Evolutionary conservation across 164 flowering plant species (phyloP).

Genomic region (Saururus chinensis): DNA sequence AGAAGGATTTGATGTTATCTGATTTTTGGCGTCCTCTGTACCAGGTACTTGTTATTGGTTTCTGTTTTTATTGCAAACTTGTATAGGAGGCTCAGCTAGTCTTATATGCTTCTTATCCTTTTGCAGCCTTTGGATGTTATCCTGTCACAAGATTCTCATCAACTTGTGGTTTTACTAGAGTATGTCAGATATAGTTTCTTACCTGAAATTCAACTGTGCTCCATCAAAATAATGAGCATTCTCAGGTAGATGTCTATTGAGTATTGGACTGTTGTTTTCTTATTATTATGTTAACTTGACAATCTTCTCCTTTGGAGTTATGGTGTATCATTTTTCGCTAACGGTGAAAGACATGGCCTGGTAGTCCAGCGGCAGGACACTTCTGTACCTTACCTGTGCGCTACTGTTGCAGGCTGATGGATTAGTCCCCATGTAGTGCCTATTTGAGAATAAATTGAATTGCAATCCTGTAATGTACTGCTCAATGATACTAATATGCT

Average conservation of each 20-base stretch:
- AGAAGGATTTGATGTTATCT: constrained; percentile 69
- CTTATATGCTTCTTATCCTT: constrained; percentile 2
- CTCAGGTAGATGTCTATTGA: constrained; percentile 36
- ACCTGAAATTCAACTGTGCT: constrained; percentile 70
- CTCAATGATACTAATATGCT: too few relatives aligned
- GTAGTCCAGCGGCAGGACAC: too few relatives aligned
- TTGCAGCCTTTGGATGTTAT: constrained; percentile 86
- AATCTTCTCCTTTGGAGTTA: neutral
- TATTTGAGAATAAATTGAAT: too few relatives aligned
- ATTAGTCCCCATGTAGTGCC: too few relatives aligned
- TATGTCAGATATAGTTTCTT: constrained; percentile 85
- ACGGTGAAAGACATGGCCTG: too few relatives aligned
- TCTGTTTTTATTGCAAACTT: neutral
- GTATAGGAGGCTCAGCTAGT: neutral
- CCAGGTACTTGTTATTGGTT: constrained; percentile 37
- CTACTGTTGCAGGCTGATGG: too few relatives aligned
- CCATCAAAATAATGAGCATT: constrained; percentile 81
- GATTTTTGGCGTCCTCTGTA: constrained; percentile 94
- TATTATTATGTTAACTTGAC: neutral
- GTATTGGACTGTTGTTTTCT: neutral
- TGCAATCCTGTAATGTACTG: too few relatives aligned
- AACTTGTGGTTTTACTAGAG: constrained; percentile 73
- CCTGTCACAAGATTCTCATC: constrained; percentile 85
- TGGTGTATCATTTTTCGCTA: too few relatives aligned
- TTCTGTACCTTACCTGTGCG: too few relatives aligned